Percentiles rank a stretch among this genome's conserved stretches.
phyloP scores from a whole-genome alignment of 1,139 yeast species.

The Kluyveromyces marxianus region DNA sequence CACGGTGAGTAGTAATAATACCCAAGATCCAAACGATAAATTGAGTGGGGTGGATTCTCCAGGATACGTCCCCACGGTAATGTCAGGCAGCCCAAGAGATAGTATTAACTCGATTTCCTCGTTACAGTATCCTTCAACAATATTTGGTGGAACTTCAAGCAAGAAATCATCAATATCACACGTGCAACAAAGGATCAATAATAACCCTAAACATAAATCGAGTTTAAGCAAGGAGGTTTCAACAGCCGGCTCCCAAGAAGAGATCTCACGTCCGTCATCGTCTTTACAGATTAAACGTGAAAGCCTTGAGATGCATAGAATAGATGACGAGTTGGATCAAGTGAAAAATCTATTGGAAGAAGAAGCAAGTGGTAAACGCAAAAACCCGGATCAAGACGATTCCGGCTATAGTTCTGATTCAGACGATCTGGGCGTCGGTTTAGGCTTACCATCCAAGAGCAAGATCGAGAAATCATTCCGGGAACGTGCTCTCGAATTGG shows the following conservation, averaged over 20 bases:
- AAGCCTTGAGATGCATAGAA: conserved; percentile 3
- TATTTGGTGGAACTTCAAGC: not conserved
- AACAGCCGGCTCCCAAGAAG: not conserved
- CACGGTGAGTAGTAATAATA: conserved; percentile 15
- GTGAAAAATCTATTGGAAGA: conserved; percentile 1
- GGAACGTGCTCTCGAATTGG: conserved; percentile 17
- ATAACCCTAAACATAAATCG: conserved; percentile 18
- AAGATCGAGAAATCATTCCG: conserved; percentile 22
- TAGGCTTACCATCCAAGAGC: conserved; percentile 23
- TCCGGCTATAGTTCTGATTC: conserved; percentile 14
- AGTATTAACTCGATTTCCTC: conserved; percentile 18
- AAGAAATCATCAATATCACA: conserved; percentile 4
- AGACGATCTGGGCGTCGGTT: conserved; percentile 21
- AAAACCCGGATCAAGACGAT: not conserved
- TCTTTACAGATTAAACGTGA: not conserved
- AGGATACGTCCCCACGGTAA: conserved; percentile 14
- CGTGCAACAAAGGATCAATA: conserved; percentile 5
- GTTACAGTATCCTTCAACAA: conserved; percentile 1
- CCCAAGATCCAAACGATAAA: conserved; percentile 8
- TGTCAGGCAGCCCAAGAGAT: conserved; percentile 24
- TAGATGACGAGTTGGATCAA: conserved; percentile 12
- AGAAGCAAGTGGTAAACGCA: not conserved
- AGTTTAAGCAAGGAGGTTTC: conserved; percentile 23
- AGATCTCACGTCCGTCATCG: not conserved
- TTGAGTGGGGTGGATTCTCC: conserved; percentile 1